Evolutionary conservation across 768 basidiomycete species (phyloP).

Genomic region (Mycena maculata): DNA sequence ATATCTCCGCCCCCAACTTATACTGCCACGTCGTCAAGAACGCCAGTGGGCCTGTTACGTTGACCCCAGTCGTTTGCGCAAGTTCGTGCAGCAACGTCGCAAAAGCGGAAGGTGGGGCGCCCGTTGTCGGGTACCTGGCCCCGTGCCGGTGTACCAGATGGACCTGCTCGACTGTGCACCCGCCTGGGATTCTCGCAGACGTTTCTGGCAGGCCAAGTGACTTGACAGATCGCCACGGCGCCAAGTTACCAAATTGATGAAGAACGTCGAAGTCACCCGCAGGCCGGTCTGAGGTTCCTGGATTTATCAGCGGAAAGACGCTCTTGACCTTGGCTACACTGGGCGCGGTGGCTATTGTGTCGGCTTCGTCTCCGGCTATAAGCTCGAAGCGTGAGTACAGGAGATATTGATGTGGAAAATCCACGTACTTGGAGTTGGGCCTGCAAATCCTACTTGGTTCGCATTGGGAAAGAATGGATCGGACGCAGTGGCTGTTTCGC

Average conservation of each 20-base stretch:
- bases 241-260: constrained; percentile 59
- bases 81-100: constrained; percentile 58
- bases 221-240: constrained; percentile 62
- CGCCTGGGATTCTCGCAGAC: constrained; percentile 57
- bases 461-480: constrained; percentile 56
- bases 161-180: constrained; percentile 59
- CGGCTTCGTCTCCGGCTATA: constrained; percentile 57
- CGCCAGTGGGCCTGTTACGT: constrained; percentile 61
- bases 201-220: constrained; percentile 63
- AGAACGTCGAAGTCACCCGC: constrained; percentile 56
- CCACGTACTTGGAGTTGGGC: constrained; percentile 59
- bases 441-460: constrained; percentile 57
- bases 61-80: constrained; percentile 57
- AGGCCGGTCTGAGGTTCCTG: constrained; percentile 45
- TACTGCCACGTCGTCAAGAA: constrained; percentile 84
- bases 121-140: constrained; percentile 67
- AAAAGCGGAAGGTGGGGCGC: constrained; percentile 57
- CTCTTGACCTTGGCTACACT: constrained; percentile 48
- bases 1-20: constrained; percentile 78
- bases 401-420: neutral
- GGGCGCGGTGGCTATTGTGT: constrained; percentile 56
- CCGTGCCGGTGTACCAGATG: constrained; percentile 80
- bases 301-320: constrained; percentile 56
- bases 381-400: neutral
- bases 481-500: constrained; percentile 49